Evolutionary conservation across 345 rosid species (phyloP).

Genomic region (Ailanthus altissimus): DNA sequence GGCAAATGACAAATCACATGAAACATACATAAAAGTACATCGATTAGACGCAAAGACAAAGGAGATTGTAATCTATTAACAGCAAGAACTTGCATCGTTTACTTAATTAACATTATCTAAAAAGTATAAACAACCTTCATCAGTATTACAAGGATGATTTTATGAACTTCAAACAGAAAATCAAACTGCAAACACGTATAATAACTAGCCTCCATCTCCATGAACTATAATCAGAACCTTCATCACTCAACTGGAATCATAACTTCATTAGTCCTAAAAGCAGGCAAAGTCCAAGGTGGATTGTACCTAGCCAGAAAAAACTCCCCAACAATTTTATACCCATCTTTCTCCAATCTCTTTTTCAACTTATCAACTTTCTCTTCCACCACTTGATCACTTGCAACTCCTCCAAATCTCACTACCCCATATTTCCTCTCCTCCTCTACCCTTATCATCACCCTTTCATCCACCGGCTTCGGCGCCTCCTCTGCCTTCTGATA

Average conservation of each 20-base stretch:
- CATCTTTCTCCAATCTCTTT: constrained; percentile 67
- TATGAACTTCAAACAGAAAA: not conserved
- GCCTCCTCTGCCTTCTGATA: constrained; percentile 78
- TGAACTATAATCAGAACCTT: no score
- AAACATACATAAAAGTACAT: not conserved
- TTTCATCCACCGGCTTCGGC: constrained; percentile 81
- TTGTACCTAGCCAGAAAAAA: constrained; percentile 76
- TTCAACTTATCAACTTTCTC: constrained; percentile 71
- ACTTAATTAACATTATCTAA: not conserved
- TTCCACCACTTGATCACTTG: constrained; percentile 59
- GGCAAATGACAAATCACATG: not conserved
- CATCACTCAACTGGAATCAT: constrained; percentile 72
- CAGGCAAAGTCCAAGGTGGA: constrained; percentile 87
- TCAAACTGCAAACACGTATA: not conserved
- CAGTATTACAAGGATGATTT: not conserved
- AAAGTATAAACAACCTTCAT: not conserved
- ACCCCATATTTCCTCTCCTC: constrained; percentile 75
- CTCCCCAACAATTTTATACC: constrained; percentile 64
- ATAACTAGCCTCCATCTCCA: not conserved
- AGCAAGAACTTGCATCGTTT: not conserved
- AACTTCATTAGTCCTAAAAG: constrained; percentile 76
- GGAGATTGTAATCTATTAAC: not conserved
- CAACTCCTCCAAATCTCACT: constrained; percentile 66
- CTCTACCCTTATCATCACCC: constrained; percentile 71
- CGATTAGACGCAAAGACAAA: not conserved